A percentile compares a stretch with the other conserved stretches of the same genome.
These are phyloP conservation scores for Candida ipomoeae DNA, from an alignment of 805 yeast species.

Conservation along the genomic window DNA sequence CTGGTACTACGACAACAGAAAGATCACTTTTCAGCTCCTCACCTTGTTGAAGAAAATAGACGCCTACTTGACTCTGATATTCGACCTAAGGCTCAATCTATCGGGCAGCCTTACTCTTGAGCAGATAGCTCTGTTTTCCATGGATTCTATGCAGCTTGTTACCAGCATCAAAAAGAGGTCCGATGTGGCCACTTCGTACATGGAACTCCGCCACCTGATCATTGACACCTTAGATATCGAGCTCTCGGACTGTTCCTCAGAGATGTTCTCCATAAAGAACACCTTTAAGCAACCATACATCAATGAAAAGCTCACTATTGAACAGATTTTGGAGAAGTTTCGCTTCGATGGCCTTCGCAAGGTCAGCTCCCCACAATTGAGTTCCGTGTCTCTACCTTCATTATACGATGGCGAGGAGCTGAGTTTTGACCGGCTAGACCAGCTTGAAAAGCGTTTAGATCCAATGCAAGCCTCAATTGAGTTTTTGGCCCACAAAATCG, in stretches of 20 bases:
- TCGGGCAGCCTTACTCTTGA: background rate
- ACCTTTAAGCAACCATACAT: background rate
- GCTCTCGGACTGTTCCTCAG: conserved; percentile 4
- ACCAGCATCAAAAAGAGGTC: conserved; percentile 1
- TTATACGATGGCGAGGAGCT: background rate
- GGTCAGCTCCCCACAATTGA: background rate
- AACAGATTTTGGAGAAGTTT: conserved; percentile 6
- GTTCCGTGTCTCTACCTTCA: background rate
- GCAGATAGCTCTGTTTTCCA: conserved; percentile 3
- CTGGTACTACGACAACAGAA: conserved; percentile 3
- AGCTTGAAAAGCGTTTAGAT: conserved; percentile 1
- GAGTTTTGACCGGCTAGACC: background rate
- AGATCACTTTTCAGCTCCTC: background rate
- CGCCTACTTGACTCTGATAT: conserved; percentile 1
- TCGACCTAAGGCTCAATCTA: background rate
- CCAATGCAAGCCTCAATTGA: conserved; percentile 13
- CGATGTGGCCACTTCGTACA: conserved; percentile 8
- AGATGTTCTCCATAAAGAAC: background rate
- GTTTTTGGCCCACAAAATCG: conserved; percentile 7
- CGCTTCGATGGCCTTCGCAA: conserved; percentile 1
- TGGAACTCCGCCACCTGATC: conserved; percentile 8
- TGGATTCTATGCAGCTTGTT: conserved; percentile 8
- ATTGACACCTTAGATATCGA: conserved; percentile 6
- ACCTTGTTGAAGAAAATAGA: conserved; percentile 2
- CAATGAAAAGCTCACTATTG: conserved; percentile 3